Conservation (phyloP, 768 basidiomycete genomes). For the Sporobolomyces roseus region DNA sequence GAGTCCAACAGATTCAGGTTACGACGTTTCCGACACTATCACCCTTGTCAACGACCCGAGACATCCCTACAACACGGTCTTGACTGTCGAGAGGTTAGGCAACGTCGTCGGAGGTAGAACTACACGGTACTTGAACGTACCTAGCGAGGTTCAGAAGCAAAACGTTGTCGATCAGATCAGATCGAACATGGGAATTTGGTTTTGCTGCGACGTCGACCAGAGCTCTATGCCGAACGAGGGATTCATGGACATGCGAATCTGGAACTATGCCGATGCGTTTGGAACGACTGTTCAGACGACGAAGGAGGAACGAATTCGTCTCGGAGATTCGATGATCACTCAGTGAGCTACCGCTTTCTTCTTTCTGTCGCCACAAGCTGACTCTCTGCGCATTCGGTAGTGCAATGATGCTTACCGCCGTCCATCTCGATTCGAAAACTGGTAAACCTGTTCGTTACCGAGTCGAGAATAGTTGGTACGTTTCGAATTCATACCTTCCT, state of each 20-base stretch:
- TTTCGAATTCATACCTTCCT: too few species aligned
- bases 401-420: constrained; percentile 79
- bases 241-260: constrained; percentile 70
- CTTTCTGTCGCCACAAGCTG: too few species aligned
- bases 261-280: constrained; percentile 63
- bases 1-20: too few species aligned
- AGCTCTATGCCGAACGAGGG: constrained; percentile 67
- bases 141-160: constrained; percentile 59
- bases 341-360: constrained; percentile 53
- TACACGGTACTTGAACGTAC: constrained; percentile 59
- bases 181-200: constrained; percentile 48
- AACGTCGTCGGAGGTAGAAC: constrained; percentile 85
- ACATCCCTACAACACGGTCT: constrained; percentile 70
- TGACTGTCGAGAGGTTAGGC: constrained; percentile 87
- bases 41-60: constrained; percentile 93
- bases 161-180: constrained; percentile 55
- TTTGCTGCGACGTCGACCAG: constrained; percentile 67
- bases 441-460: constrained; percentile 82
- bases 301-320: constrained; percentile 78
- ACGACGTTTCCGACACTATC: constrained; percentile 59
- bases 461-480: constrained; percentile 86
- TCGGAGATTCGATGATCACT: constrained; percentile 84
- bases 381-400: background rate
- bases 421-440: constrained; percentile 67
- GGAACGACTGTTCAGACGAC: constrained; percentile 72